Evolutionary conservation across 352 stramenopile species (phyloP), one percentile per base, ranked within the genome.

Genomic region (Globisporangium nodosum): DNA sequence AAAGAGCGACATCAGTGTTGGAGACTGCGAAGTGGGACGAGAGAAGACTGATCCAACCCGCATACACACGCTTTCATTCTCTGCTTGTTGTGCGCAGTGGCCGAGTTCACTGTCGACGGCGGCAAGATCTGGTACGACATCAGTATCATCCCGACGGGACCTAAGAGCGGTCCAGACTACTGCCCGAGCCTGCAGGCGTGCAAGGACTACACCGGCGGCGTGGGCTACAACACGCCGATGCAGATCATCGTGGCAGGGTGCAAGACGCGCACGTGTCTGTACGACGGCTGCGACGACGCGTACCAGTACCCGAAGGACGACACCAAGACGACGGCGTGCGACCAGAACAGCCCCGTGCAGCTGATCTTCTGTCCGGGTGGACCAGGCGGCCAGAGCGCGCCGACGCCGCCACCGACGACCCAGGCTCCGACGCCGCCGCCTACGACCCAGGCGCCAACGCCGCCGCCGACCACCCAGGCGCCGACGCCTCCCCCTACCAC

Each of bases 221-320:
- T 76, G 1, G 77, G 78, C 43, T 92, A 81, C 54, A 92, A 90
- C 59, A 57, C 73, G 30, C 52, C 78, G 45, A 88, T 92, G 70
- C 70, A 83, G 63, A 88, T 92, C 58, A 62, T 68, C 37, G 73
- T 71, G 20, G 46, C 7, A 9, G 72, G 74, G 21, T 92, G 77
- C 49, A 54, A 67, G 11, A 74, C 68, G 20, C 68, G 85, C 16
- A 83, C 69, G 20, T 90, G 82, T 54, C 64, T 81, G 65, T 15
- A 24, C 1, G 76, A 87, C 30, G 74, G 65, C 13, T 92, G 82
- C 47, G 16, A 20, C 3, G 79, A 92, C 60, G 82, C 52, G 16
- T 90, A 92, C 64, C 70, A 78, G 43, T 88, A 67, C 58, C 82
- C 82, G 31, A 87, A 82, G 63, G 76, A 92, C 57, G 76, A 88